A percentile compares a stretch with the other conserved stretches of the same genome.
phyloP scores from a whole-genome alignment of 2,329 filamentous ascomycete genomes.

The Fusarium nygamai region DNA sequence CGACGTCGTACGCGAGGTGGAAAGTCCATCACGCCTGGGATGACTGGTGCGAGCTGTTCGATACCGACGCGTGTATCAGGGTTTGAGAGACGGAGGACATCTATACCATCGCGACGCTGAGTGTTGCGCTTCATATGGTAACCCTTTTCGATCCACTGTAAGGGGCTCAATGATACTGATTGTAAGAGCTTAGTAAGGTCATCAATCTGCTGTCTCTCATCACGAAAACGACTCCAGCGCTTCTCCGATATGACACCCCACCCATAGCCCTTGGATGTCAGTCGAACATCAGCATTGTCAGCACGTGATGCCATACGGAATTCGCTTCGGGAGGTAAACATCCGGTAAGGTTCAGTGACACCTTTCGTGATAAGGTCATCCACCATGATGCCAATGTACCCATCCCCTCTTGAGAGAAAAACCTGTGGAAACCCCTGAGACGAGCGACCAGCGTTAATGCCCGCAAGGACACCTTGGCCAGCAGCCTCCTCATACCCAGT shows the following conservation, averaged over 20 bases:
- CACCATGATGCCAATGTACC: constrained; percentile 98
- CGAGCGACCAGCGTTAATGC: constrained; percentile 91
- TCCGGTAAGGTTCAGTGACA: constrained; percentile 95
- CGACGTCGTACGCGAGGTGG: constrained; percentile 69
- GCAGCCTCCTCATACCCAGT: constrained; percentile 98
- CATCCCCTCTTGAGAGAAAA: constrained; percentile 81
- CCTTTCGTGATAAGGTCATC: constrained; percentile 97
- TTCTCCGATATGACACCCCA: constrained; percentile 82
- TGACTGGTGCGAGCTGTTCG: constrained; percentile 63
- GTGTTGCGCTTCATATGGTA: constrained; percentile 75
- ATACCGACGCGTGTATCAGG: constrained; percentile 57
- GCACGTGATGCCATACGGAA: constrained; percentile 92
- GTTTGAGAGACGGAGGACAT: constrained; percentile 77
- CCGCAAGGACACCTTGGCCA: constrained; percentile 90
- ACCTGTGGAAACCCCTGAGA: constrained; percentile 73
- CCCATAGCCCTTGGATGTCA: constrained; percentile 80
- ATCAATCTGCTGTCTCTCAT: constrained; percentile 73
- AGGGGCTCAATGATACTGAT: constrained; percentile 65
- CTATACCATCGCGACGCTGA: constrained; percentile 75
- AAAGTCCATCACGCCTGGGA: constrained; percentile 68
- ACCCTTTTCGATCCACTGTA: constrained; percentile 75
- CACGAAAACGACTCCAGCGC: constrained; percentile 77
- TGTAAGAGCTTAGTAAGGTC: constrained; percentile 71
- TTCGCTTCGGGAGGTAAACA: constrained; percentile 97
- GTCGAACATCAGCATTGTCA: constrained; percentile 90